Evolutionary conservation across 306 rosid species (phyloP).

Genomic region (Alnus rubra): DNA sequence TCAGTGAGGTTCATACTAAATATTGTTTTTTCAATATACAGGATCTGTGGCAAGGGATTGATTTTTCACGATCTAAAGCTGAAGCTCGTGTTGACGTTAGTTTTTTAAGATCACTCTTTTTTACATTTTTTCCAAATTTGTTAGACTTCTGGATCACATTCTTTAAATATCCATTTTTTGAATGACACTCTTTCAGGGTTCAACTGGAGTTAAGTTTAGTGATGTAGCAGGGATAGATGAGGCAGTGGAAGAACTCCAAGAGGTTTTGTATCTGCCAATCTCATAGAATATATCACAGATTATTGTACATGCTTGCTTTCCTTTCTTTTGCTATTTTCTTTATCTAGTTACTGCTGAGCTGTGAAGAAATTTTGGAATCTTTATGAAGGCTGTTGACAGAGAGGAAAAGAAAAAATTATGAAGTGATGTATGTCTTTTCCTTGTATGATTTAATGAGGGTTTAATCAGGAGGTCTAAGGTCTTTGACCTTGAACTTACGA

Average conservation of each 20-base stretch:
- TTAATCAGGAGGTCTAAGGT: not conserved
- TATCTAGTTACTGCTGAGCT: not conserved
- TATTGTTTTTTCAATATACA: slow-evolving; percentile 39
- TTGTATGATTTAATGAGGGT: slow-evolving; percentile 7
- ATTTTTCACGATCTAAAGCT: slow-evolving; percentile 94
- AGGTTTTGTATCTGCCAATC: slow-evolving; percentile 45
- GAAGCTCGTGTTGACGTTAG: slow-evolving; percentile 99
- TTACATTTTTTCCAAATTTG: slow-evolving; percentile 20
- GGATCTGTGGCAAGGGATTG: slow-evolving; percentile 99
- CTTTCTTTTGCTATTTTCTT: not conserved
- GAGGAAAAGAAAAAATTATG: not conserved
- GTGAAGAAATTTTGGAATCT: not conserved
- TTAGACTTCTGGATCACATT: slow-evolving; percentile 18
- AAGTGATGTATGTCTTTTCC: not conserved
- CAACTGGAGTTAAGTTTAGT: slow-evolving; percentile 86
- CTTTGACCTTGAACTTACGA: slow-evolving; percentile 9
- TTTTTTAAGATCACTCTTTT: slow-evolving; percentile 34
- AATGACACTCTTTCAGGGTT: slow-evolving; percentile 64
- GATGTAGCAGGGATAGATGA: slow-evolving; percentile 99
- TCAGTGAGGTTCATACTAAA: slow-evolving; percentile 30
- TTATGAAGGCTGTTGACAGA: not conserved
- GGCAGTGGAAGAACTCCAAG: slow-evolving; percentile 97
- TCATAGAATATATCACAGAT: not conserved
- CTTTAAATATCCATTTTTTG: slow-evolving; percentile 31
- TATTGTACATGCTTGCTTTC: not conserved